Base-by-base conservation (phyloP, 73 alveolate genomes). In the Diophrys appendiculata region DNA sequence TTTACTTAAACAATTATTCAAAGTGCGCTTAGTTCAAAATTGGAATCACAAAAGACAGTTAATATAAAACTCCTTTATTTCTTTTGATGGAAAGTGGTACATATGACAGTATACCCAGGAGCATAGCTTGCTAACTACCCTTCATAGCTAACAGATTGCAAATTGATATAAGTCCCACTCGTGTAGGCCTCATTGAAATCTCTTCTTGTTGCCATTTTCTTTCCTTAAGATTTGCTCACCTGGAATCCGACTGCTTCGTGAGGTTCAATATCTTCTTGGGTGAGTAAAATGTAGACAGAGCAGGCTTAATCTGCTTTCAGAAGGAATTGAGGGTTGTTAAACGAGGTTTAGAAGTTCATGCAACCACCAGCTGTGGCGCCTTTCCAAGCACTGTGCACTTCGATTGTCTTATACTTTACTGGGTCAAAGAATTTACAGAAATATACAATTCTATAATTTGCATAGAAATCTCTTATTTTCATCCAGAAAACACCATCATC, bases 401-500 rank as follows among this genome's bases (percentile, higher is more conserved):
- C 65, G 2, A 31, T 26, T 69, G 5, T 33, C 11, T 33, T 5
- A 23, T 69, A 23, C 26, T 74, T 33, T 1, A 28, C 29, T 2
- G 54, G 33, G 22, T 74, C 83, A n/a, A 43, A 43, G 29, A 74
- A 11, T 60, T 91, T 85, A 69, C 96, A 90, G 14, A 76, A 72
- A 76, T 79, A 86, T 68, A 91, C 82, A 65, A 69, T 2, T 26
- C 84, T 92, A 68, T 76, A 91, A 69, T 91, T 80, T 23, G 82
- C 26, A 29, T 87, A 72, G 76, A 93, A 93, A 83, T 90, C 96
- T 60, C 78, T 84, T 43, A 84, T 81, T 53, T 81, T 64, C 97
- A 93, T 88, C 96, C 97, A 93, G 83, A 93, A 93, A 24, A 79
- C 79, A 25, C 98, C 97, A 83, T 93, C 98, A 70, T 73, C 87